phyloP scores from a whole-genome alignment of 2,329 filamentous ascomycete genomes.

The Myriosclerotinia curreyana region DNA sequence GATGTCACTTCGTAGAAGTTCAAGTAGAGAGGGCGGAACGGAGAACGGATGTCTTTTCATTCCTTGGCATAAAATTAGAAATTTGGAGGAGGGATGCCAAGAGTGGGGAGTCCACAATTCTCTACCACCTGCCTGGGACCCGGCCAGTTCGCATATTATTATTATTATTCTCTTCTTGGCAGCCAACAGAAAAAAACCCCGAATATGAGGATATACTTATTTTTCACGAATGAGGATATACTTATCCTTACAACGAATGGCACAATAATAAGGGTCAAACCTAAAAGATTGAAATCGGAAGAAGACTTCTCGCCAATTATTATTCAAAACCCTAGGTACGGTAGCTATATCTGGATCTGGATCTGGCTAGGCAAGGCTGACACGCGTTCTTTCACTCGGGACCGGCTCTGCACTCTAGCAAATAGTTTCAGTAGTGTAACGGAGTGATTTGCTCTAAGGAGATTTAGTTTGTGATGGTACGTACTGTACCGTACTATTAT shows the following conservation, averaged over 20 bases:
- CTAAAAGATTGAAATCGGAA: background rate
- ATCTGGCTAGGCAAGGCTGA: too few relatives aligned
- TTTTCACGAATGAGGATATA: constrained; percentile 9
- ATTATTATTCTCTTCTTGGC: constrained; percentile 2
- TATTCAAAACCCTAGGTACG: background rate
- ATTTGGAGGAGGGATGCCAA: background rate
- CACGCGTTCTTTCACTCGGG: background rate
- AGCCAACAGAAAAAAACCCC: background rate
- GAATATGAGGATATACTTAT: constrained; percentile 2
- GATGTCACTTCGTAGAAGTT: background rate
- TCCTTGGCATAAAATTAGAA: background rate
- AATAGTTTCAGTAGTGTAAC: too few relatives aligned
- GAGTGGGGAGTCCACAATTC: background rate
- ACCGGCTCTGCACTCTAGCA: background rate
- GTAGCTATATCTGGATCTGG: too few relatives aligned
- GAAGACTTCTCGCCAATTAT: background rate
- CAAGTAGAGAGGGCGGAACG: background rate
- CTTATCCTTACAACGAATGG: background rate
- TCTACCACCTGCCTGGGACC: too few relatives aligned
- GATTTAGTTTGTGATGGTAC: too few relatives aligned
- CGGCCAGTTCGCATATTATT: too few relatives aligned
- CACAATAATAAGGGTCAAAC: too few relatives aligned
- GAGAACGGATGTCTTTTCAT: background rate
- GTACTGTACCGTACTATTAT: too few relatives aligned
- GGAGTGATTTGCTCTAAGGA: too few relatives aligned